Conservation (phyloP, 1,139 yeast genomes). For the Candida sanyaensis region DNA sequence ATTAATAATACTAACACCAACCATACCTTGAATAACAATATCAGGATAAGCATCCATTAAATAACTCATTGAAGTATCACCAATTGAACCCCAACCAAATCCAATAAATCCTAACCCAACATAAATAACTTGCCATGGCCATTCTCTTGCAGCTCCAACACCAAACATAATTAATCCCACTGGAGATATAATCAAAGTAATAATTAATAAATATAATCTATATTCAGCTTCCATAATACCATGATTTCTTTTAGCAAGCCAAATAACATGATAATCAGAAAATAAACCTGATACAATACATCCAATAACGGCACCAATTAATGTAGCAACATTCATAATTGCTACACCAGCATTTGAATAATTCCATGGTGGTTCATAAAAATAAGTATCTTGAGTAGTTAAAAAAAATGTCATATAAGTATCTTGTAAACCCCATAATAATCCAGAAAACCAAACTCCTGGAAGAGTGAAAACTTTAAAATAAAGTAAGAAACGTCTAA, state of each 20-base stretch:
- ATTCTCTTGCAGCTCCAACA: conserved; percentile 66
- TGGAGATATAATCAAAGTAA: conserved; percentile 72
- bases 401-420: conserved; percentile 79
- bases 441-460: conserved; percentile 79
- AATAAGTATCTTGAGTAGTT: conserved; percentile 76
- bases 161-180: conserved; percentile 80
- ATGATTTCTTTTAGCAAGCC: conserved; percentile 69
- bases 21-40: conserved; percentile 81
- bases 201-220: conserved; percentile 69
- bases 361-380: conserved; percentile 70
- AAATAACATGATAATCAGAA: conserved; percentile 71
- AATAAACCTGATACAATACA: conserved; percentile 75
- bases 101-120: conserved; percentile 71
- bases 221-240: conserved; percentile 82
- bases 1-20: conserved; percentile 80
- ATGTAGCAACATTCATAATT: conserved; percentile 78
- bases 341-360: conserved; percentile 70
- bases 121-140: conserved; percentile 64
- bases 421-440: conserved; percentile 85
- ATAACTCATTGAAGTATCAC: conserved; percentile 73
- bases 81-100: conserved; percentile 74
- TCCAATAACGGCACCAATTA: conserved; percentile 81
- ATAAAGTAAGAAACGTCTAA: conserved; percentile 55
- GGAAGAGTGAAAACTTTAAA: conserved; percentile 74
- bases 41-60: conserved; percentile 74